A percentile compares a stretch with the other conserved stretches of the same genome.
These are phyloP conservation scores for Aureobasidium namibiae DNA, from an alignment of 2,329 filamentous ascomycete species.

Conservation along the genomic window DNA sequence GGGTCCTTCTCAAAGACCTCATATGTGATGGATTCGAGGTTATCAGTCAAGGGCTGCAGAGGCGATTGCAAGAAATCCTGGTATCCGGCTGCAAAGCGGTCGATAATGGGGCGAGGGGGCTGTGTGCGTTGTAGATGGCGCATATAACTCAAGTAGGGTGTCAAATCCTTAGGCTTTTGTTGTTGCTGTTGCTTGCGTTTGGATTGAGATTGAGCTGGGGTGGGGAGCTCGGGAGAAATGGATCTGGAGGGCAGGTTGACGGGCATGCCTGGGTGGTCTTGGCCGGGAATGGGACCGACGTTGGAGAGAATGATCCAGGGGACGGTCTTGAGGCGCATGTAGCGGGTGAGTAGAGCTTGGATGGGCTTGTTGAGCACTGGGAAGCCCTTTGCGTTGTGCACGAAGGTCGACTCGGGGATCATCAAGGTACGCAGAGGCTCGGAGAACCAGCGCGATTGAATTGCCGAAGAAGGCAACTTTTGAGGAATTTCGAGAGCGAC, in stretches of 20 bases:
- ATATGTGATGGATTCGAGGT: constrained; percentile 93
- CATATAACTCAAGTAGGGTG: constrained; percentile 70
- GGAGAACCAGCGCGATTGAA: constrained; percentile 56
- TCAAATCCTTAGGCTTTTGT: constrained; percentile 41
- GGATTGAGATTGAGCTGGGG: constrained; percentile 63
- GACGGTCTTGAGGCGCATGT: constrained; percentile 47
- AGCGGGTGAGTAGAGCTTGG: constrained; percentile 48
- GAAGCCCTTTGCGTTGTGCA: constrained; percentile 51
- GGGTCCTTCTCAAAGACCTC: constrained; percentile 98
- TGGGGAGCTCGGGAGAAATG: constrained; percentile 40
- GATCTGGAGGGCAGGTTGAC: background rate
- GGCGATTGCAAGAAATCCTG: constrained; percentile 96
- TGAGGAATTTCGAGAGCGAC: constrained; percentile 58
- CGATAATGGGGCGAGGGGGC: constrained; percentile 53
- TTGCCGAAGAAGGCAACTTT: constrained; percentile 46
- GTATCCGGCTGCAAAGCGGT: constrained; percentile 61
- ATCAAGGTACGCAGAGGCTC: constrained; percentile 52
- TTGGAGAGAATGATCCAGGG: constrained; percentile 56
- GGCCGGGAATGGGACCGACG: constrained; percentile 46
- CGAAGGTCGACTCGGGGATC: constrained; percentile 45
- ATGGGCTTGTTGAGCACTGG: constrained; percentile 51
- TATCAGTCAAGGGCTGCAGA: constrained; percentile 88
- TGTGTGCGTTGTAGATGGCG: constrained; percentile 78
- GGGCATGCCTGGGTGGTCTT: constrained; percentile 6
- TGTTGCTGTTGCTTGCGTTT: constrained; percentile 23